Evolutionary conservation across 352 stramenopile genomes (phyloP).

Genomic region (Aphanomyces cochlioides): DNA sequence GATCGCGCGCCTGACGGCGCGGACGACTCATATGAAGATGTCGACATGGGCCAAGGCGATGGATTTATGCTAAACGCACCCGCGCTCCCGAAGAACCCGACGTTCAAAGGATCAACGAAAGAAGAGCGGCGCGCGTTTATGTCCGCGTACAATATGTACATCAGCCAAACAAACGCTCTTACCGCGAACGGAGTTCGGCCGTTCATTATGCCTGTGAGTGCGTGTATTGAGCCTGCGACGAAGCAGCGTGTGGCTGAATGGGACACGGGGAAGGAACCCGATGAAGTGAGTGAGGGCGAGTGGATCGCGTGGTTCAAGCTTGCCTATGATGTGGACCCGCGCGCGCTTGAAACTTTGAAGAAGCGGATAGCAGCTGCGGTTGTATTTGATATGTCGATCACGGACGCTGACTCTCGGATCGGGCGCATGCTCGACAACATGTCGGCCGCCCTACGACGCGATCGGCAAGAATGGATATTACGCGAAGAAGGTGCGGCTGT

Average conservation of each 20-base stretch:
- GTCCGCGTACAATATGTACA: background rate
- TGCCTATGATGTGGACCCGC: background rate
- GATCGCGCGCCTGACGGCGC: too few species aligned
- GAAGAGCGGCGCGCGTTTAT: background rate
- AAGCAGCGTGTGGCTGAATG: conserved; percentile 4
- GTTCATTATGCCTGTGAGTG: background rate
- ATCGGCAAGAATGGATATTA: too few species aligned
- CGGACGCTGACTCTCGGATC: too few species aligned
- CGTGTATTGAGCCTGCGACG: background rate
- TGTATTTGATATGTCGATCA: too few species aligned
- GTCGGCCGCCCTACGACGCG: too few species aligned
- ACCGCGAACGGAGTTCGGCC: background rate
- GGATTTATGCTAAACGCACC: too few species aligned
- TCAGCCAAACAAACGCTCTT: background rate
- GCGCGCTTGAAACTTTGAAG: background rate
- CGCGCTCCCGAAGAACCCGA: too few species aligned
- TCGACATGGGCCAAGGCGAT: too few species aligned
- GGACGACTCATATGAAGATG: too few species aligned
- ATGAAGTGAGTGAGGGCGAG: background rate
- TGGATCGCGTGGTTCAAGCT: background rate
- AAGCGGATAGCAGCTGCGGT: background rate
- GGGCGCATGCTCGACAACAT: too few species aligned
- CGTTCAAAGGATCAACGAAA: background rate
- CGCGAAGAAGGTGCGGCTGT: too few species aligned
- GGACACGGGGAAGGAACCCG: background rate